Percentiles rank a stretch among this genome's conserved stretches.
These are phyloP conservation scores for Aspergillus ochraceoroseus DNA, from an alignment of 2,329 filamentous ascomycete genomes.

Conservation along the genomic window DNA sequence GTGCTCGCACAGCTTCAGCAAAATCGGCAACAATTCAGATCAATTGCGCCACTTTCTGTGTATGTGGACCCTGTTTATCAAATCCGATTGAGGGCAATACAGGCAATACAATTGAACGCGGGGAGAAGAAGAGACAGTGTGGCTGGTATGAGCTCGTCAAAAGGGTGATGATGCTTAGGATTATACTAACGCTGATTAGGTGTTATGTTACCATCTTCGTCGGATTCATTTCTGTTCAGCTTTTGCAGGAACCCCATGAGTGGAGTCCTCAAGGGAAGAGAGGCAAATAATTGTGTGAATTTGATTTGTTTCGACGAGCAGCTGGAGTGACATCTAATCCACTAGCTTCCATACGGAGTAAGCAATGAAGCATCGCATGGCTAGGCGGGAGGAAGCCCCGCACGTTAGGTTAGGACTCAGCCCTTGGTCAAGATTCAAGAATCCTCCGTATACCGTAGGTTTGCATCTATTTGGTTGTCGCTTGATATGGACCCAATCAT, in stretches of 20 bases:
- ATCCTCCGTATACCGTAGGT: too few relatives aligned
- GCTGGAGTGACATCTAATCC: too few relatives aligned
- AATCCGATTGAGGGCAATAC: constrained; percentile 16
- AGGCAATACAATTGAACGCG: constrained; percentile 7
- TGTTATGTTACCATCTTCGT: constrained; percentile 1
- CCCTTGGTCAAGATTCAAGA: not conserved
- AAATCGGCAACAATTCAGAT: constrained; percentile 1
- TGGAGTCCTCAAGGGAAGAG: constrained; percentile 9
- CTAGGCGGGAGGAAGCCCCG: constrained; percentile 3
- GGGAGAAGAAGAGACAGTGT: not conserved
- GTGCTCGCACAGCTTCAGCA: not conserved
- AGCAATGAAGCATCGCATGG: not conserved
- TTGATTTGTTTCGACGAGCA: constrained; percentile 5
- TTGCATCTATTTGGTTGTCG: constrained; percentile 4
- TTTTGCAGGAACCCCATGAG: not conserved
- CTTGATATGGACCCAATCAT: constrained; percentile 3
- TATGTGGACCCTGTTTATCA: constrained; percentile 11
- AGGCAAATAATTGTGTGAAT: constrained; percentile 2
- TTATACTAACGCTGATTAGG: constrained; percentile 6
- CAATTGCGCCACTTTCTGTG: constrained; percentile 8
- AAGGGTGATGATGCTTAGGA: constrained; percentile 8
- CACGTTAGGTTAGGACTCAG: constrained; percentile 2
- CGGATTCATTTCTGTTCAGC: constrained; percentile 4
- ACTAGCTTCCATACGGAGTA: not conserved
- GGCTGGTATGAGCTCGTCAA: not conserved